Evolutionary conservation across 1,284 basidiomycete species (phyloP).

Genomic region (Stereum hirsutum): DNA sequence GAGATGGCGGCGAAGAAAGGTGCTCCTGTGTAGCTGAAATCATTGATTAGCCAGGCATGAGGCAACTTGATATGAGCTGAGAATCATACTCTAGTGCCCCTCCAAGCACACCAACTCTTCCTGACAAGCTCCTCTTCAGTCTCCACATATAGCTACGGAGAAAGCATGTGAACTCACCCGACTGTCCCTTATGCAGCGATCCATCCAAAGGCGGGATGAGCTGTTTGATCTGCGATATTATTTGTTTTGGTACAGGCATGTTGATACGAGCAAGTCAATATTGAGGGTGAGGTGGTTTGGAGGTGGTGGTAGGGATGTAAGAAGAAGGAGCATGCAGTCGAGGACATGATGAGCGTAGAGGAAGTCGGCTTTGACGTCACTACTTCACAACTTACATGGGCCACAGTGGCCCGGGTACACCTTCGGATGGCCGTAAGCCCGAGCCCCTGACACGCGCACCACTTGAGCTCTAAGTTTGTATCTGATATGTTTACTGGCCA

Average conservation of each 20-base stretch:
- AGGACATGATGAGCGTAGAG: too few relatives aligned
- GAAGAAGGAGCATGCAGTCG: too few relatives aligned
- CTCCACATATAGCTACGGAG: neutral
- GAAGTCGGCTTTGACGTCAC: too few relatives aligned
- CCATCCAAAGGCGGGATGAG: conserved; percentile 82
- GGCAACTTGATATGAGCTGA: neutral
- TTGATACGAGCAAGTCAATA: too few relatives aligned
- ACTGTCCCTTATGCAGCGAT: conserved; percentile 92
- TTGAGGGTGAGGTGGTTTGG: too few relatives aligned
- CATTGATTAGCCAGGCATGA: neutral
- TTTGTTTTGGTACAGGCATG: conserved; percentile 51
- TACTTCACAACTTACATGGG: too few relatives aligned
- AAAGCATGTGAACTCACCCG: conserved; percentile 40
- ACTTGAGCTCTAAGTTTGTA: too few relatives aligned
- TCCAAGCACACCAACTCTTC: conserved; percentile 88
- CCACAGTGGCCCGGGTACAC: too few relatives aligned
- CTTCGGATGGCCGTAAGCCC: too few relatives aligned
- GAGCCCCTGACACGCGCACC: too few relatives aligned
- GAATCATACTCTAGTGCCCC: conserved; percentile 77
- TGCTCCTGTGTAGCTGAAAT: conserved; percentile 81
- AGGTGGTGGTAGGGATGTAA: too few relatives aligned
- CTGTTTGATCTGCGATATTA: conserved; percentile 63
- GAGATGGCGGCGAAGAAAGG: conserved; percentile 92
- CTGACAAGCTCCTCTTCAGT: conserved; percentile 23
- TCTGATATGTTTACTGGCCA: too few relatives aligned